Conservation (phyloP, 495 filamentous ascomycete genomes). For the Poronia punctata region DNA sequence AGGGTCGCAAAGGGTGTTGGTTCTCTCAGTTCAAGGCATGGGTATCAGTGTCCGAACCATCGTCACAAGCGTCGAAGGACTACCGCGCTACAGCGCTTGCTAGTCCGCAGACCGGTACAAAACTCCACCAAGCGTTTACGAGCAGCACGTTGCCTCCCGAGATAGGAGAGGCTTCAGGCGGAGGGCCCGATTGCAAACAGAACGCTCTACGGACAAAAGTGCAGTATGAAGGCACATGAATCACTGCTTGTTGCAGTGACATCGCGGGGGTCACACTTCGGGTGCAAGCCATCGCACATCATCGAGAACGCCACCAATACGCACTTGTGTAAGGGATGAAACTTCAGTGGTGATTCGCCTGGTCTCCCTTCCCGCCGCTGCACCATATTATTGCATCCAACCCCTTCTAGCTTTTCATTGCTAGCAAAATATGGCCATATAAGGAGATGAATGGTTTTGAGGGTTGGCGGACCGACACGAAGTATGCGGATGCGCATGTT, state of each 20-base stretch:
- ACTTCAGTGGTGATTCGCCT: no score
- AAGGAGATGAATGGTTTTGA: no score
- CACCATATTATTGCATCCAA: no score
- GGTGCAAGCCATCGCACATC: conserved; percentile 14
- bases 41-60: conserved; percentile 35
- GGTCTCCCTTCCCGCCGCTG: no score
- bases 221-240: conserved; percentile 13
- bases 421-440: no score
- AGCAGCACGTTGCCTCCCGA: conserved; percentile 27
- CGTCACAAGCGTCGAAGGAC: conserved; percentile 30
- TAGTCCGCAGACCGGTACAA: conserved; percentile 23
- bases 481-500: no score
- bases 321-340: no score
- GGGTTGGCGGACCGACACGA: no score
- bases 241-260: conserved; percentile 1
- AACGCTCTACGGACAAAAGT: conserved; percentile 18
- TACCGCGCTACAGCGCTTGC: conserved; percentile 28
- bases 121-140: conserved; percentile 29
- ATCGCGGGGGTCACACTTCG: conserved; percentile 11
- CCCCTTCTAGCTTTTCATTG: no score
- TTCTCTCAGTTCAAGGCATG: conserved; percentile 34
- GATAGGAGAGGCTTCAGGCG: conserved; percentile 24
- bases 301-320: no score
- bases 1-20: conserved; percentile 20
- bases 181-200: conserved; percentile 29